Conservation (phyloP, 202 grass and related monocot genomes). For the Schoenoplectus tabernaemontani region DNA sequence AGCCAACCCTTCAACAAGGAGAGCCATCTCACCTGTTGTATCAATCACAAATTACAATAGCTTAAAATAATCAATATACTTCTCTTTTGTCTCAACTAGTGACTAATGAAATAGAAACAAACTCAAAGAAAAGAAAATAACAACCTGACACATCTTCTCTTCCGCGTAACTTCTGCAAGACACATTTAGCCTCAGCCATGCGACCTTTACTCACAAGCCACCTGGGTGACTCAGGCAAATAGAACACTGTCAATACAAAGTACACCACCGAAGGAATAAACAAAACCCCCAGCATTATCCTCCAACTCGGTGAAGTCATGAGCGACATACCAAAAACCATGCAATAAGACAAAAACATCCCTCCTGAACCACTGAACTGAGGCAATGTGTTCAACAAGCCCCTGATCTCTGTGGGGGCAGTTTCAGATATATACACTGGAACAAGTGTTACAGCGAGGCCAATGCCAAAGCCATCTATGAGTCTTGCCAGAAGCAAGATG, state of each 20-base stretch:
- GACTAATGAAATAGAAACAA: not conserved
- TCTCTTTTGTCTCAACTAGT: not conserved
- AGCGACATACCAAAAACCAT: slow-evolving; percentile 89
- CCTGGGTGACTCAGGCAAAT: slow-evolving; percentile 73
- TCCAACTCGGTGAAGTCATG: slow-evolving; percentile 52
- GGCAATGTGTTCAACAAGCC: slow-evolving; percentile 64
- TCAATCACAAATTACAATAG: not conserved
- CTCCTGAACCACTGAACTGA: slow-evolving; percentile 72
- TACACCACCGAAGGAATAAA: slow-evolving; percentile 58
- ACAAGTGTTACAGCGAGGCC: slow-evolving; percentile 72
- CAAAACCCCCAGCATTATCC: slow-evolving; percentile 81
- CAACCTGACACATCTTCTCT: slow-evolving; percentile 81
- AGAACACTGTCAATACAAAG: slow-evolving; percentile 63
- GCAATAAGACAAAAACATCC: slow-evolving; percentile 89
- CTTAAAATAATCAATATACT: not conserved
- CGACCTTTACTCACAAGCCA: slow-evolving; percentile 87
- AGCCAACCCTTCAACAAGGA: slow-evolving; percentile 81
- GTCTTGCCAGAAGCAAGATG: slow-evolving; percentile 57
- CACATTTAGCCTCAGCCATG: slow-evolving; percentile 65
- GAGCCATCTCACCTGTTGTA: slow-evolving; percentile 71
- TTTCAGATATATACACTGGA: slow-evolving; percentile 81
- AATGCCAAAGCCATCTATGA: slow-evolving; percentile 67
- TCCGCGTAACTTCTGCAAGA: slow-evolving; percentile 60
- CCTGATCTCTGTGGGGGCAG: slow-evolving; percentile 68
- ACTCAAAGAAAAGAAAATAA: slow-evolving; percentile 3